These are phyloP conservation scores for Calonectria multiphialidica DNA, from an alignment of 2,329 filamentous ascomycete genomes.

Conservation along the genomic window DNA sequence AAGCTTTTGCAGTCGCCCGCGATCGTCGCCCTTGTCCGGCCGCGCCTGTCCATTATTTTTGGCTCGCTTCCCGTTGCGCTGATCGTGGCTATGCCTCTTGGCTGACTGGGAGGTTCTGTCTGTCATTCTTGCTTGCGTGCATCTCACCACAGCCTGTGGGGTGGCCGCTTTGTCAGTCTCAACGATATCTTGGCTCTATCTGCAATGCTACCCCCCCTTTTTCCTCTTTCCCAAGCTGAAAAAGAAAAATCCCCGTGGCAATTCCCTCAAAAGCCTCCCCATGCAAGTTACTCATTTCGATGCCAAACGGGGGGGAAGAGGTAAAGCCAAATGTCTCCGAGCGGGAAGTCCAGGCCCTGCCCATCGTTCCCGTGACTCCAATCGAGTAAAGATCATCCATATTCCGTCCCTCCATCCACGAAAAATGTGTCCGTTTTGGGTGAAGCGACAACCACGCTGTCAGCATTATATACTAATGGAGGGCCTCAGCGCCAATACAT, in stretches of 20 bases:
- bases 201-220: not conserved
- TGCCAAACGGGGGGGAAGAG: not conserved
- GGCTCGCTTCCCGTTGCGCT: not conserved
- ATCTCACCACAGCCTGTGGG: not conserved
- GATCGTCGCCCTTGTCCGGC: not conserved
- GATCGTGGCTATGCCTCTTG: not conserved
- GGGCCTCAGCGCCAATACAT: not conserved
- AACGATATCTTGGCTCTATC: not conserved
- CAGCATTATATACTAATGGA: not conserved
- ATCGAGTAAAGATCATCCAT: not conserved
- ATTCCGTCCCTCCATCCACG: not conserved
- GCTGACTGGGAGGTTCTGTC: not conserved
- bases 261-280: not conserved
- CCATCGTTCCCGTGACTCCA: not conserved
- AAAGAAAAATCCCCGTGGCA: not conserved
- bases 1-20: not conserved
- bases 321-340: not conserved
- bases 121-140: not conserved
- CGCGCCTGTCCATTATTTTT: not conserved
- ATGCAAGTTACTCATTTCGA: not conserved
- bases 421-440: conserved; percentile 19
- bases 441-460: not conserved
- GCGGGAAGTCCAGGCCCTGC: not conserved
- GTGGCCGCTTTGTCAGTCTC: not conserved
- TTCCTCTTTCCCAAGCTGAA: not conserved